Conservation (phyloP, 2,329 filamentous ascomycete genomes). For the Metarhizium guizhouense region DNA sequence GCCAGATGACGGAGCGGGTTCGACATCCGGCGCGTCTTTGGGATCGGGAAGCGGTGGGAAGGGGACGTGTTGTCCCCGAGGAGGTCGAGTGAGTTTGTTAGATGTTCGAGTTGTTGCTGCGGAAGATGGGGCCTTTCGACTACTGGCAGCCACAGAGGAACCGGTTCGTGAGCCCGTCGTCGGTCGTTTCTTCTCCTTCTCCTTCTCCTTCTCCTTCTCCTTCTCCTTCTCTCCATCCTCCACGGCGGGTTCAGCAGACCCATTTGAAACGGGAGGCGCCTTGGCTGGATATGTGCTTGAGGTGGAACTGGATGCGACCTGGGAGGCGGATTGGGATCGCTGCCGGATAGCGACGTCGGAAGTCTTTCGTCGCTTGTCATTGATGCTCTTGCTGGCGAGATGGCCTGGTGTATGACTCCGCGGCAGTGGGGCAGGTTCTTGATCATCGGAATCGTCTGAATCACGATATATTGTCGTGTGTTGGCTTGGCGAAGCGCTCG, state of each 20-base stretch:
- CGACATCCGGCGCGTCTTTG: conserved; percentile 48
- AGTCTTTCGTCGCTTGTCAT: conserved; percentile 38
- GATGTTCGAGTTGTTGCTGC: conserved; percentile 10
- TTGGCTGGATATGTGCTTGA: conserved; percentile 13
- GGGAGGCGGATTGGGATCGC: conserved; percentile 41
- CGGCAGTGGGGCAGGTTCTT: conserved; percentile 30
- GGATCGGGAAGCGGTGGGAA: conserved; percentile 51
- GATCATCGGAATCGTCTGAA: conserved; percentile 25
- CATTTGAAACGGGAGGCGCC: conserved; percentile 16
- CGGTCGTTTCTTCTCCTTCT: conserved; percentile 18
- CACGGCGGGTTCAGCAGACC: conserved; percentile 14
- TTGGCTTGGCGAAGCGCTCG: conserved; percentile 14
- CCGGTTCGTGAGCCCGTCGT: not conserved
- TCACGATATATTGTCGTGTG: conserved; percentile 8
- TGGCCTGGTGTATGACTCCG: conserved; percentile 56
- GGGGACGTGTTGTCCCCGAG: conserved; percentile 33
- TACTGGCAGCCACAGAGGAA: conserved; percentile 27
- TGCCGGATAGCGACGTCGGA: conserved; percentile 45
- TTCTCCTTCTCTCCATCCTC: conserved; percentile 19
- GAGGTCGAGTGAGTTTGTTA: conserved; percentile 15
- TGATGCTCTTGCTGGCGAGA: conserved; percentile 46
- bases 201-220: conserved; percentile 6
- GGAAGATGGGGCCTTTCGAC: conserved; percentile 13
- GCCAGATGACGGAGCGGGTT: conserved; percentile 54
- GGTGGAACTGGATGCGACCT: conserved; percentile 20